phyloP scores from a whole-genome alignment of 192 early-diverging fungal genomes.

The Obelidium mucronatum region DNA sequence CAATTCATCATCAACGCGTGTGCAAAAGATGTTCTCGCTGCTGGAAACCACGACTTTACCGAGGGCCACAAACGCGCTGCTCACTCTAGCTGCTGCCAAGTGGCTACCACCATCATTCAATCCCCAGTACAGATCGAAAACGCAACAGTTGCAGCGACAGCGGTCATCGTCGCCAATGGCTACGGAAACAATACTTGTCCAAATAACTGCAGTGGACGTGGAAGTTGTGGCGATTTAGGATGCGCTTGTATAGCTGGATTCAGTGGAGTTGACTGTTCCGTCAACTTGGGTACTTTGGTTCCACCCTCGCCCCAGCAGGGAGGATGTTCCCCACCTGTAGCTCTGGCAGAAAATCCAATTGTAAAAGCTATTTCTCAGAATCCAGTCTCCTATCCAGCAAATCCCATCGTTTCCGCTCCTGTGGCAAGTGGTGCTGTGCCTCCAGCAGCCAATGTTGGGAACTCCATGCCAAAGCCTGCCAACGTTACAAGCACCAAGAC shows the following conservation, averaged over 20 bases:
- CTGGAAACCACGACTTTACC: slow-evolving; percentile 4
- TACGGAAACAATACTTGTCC: not conserved
- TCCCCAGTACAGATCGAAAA: not conserved
- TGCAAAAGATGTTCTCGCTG: not conserved
- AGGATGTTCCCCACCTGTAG: not conserved
- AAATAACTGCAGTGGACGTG: slow-evolving; percentile 7
- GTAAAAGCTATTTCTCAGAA: too few relatives aligned
- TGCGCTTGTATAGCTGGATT: not conserved
- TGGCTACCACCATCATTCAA: not conserved
- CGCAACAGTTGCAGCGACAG: not conserved
- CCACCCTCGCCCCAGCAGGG: not conserved
- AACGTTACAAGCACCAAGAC: too few relatives aligned
- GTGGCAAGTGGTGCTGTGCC: too few relatives aligned
- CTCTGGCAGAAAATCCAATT: not conserved
- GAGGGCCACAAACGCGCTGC: not conserved
- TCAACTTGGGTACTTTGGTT: not conserved
- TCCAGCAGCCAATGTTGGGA: too few relatives aligned
- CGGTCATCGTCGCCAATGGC: not conserved
- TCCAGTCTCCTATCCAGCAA: too few relatives aligned
- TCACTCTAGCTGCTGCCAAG: not conserved
- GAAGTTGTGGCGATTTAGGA: not conserved
- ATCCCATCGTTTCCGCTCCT: too few relatives aligned
- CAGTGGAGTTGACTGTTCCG: not conserved
- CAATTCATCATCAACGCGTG: not conserved
- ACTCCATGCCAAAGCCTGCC: too few relatives aligned